Evolutionary conservation across 164 flowering plant species (phyloP).

Genomic region (Cinnamomum chago): DNA sequence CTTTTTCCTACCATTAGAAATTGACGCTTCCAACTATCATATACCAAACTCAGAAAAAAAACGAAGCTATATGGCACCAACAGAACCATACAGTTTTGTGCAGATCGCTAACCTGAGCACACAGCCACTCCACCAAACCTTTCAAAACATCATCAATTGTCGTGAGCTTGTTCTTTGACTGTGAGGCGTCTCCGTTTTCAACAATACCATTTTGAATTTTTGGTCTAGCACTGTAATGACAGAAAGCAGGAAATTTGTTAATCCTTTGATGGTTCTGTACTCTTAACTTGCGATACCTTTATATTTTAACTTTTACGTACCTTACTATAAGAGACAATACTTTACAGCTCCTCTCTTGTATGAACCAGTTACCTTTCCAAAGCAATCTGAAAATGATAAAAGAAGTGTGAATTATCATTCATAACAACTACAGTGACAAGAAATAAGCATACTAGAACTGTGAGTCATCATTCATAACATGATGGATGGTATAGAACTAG

Average conservation of each 20-base stretch:
- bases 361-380: slow-evolving; percentile 93
- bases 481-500: not conserved
- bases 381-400: slow-evolving; percentile 64
- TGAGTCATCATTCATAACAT: not conserved
- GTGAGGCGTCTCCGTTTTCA: slow-evolving; percentile 65
- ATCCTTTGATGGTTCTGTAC: not conserved
- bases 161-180: slow-evolving; percentile 51
- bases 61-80: not conserved
- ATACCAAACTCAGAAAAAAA: not conserved
- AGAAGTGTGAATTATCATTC: not conserved
- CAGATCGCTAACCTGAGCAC: slow-evolving; percentile 65
- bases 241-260: not conserved
- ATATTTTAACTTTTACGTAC: slow-evolving; percentile 26
- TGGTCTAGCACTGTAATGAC: slow-evolving; percentile 62
- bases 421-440: not conserved
- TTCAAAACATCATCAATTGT: slow-evolving; percentile 74
- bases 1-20: not conserved
- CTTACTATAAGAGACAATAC: slow-evolving; percentile 70
- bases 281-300: too few species aligned
- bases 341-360: slow-evolving; percentile 95
- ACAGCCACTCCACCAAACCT: slow-evolving; percentile 91
- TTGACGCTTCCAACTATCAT: not conserved
- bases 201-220: slow-evolving; percentile 34
- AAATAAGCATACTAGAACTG: not conserved
- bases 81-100: not conserved